Evolutionary conservation across 257 asterid genomes (phyloP).

Genomic region (Penstemon barbatus): DNA sequence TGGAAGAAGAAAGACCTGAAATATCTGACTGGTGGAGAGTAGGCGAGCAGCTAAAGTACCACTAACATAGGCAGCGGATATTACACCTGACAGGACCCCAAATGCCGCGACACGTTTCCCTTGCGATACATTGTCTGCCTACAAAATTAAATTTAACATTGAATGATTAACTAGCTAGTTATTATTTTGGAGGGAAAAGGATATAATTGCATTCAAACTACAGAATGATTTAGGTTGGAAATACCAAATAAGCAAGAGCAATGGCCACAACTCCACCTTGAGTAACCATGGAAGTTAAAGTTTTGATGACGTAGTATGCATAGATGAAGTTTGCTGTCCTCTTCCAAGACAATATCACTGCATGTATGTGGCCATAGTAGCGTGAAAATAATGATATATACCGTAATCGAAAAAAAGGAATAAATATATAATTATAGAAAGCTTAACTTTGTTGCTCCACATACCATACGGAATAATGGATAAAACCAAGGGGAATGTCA

Average conservation of each 20-base stretch:
- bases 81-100: constrained; percentile 47
- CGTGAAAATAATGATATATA: background rate
- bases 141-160: constrained; percentile 14
- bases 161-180: background rate
- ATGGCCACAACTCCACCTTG: constrained; percentile 51
- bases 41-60: constrained; percentile 52
- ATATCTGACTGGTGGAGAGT: constrained; percentile 49
- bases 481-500: constrained; percentile 44
- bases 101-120: constrained; percentile 54
- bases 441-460: background rate
- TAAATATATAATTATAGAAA: background rate
- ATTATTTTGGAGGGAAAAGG: background rate
- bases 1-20: constrained; percentile 39
- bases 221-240: constrained; percentile 2
- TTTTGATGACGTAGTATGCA: constrained; percentile 47
- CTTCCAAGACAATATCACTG: constrained; percentile 50
- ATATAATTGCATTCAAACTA: constrained; percentile 5
- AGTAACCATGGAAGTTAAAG: constrained; percentile 52
- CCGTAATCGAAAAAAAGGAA: no score
- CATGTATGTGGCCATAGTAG: constrained; percentile 19
- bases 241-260: constrained; percentile 57
- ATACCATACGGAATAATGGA: constrained; percentile 49
- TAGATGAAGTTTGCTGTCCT: constrained; percentile 48
- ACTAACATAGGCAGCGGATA: constrained; percentile 43
- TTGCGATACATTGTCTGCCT: constrained; percentile 57